A percentile compares a stretch with the other conserved stretches of the same genome.
phyloP scores from a whole-genome alignment of 2,329 filamentous ascomycete species.

The Graphiopsis chlorocephala region DNA sequence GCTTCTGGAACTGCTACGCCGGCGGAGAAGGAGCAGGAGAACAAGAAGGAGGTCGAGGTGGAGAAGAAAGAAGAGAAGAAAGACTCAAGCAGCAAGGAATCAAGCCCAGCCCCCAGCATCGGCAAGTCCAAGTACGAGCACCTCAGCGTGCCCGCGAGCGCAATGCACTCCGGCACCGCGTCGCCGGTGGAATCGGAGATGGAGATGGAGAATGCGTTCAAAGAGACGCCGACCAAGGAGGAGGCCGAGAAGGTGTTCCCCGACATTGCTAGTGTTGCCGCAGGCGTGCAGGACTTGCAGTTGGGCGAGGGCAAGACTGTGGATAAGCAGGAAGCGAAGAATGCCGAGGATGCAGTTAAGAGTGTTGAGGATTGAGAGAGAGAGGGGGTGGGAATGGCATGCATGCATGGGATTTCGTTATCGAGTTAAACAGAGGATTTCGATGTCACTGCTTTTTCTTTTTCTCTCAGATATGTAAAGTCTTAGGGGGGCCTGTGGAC shows the following conservation, averaged over 20 bases:
- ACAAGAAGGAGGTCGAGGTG: conserved; percentile 11
- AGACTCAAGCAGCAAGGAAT: neutral
- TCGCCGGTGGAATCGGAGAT: conserved; percentile 24
- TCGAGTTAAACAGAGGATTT: neutral
- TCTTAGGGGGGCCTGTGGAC: neutral
- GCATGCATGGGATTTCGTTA: neutral
- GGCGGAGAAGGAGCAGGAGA: conserved; percentile 23
- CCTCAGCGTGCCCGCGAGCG: conserved; percentile 18
- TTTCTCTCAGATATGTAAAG: neutral
- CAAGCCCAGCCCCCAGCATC: neutral
- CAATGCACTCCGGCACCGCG: conserved; percentile 9
- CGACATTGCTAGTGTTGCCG: conserved; percentile 17
- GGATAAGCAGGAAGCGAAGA: conserved; percentile 27
- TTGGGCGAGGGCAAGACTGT: conserved; percentile 18
- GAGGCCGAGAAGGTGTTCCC: conserved; percentile 23
- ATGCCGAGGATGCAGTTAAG: conserved; percentile 32
- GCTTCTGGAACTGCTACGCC: conserved; percentile 35
- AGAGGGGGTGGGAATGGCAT: neutral
- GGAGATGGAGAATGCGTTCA: conserved; percentile 25
- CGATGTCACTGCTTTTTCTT: neutral
- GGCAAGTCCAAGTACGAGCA: neutral
- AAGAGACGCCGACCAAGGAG: conserved; percentile 24
- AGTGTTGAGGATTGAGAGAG: conserved; percentile 37
- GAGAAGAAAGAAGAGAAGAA: neutral
- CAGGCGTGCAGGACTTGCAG: conserved; percentile 20